Percentiles rank a stretch among this genome's conserved stretches.
phyloP scores from a whole-genome alignment of 2,329 filamentous ascomycete genomes.

The Fusarium tanahbumbuense region DNA sequence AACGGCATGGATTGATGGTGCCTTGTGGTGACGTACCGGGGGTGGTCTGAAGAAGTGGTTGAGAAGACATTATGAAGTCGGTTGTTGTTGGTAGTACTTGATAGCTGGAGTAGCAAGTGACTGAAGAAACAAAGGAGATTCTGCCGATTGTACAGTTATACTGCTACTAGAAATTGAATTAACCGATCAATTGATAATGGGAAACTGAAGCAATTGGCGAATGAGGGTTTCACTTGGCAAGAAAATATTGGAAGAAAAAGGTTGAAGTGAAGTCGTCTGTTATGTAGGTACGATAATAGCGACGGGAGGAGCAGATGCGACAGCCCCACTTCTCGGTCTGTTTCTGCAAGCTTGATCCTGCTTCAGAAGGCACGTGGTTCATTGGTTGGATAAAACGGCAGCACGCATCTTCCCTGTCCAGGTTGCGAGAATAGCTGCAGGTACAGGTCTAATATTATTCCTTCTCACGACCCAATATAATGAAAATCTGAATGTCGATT shows the following conservation, averaged over 20 bases:
- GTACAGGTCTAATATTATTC: background rate
- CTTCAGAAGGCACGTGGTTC: conserved; percentile 47
- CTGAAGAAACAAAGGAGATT: background rate
- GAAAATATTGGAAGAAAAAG: conserved; percentile 32
- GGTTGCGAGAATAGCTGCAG: background rate
- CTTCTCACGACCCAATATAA: background rate
- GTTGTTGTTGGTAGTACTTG: conserved; percentile 20
- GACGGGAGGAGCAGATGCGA: conserved; percentile 21
- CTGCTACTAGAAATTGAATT: background rate
- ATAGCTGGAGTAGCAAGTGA: conserved; percentile 4
- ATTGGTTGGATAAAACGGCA: conserved; percentile 44
- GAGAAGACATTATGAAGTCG: conserved; percentile 80
- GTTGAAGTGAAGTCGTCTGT: conserved; percentile 25
- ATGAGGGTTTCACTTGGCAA: conserved; percentile 3
- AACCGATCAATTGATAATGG: conserved; percentile 13
- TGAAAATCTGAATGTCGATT: background rate
- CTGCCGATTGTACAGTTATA: background rate
- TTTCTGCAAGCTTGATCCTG: conserved; percentile 25
- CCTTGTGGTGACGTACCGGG: conserved; percentile 74
- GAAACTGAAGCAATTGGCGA: conserved; percentile 11
- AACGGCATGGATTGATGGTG: background rate
- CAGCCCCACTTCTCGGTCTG: conserved; percentile 27
- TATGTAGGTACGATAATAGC: conserved; percentile 36
- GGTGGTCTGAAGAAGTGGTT: conserved; percentile 93
- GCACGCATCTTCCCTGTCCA: conserved; percentile 1